A percentile compares a stretch with the other conserved stretches of the same genome.
Evolutionary conservation across 2,329 filamentous ascomycete species (phyloP).

Genomic region (Diaporthe destruens): DNA sequence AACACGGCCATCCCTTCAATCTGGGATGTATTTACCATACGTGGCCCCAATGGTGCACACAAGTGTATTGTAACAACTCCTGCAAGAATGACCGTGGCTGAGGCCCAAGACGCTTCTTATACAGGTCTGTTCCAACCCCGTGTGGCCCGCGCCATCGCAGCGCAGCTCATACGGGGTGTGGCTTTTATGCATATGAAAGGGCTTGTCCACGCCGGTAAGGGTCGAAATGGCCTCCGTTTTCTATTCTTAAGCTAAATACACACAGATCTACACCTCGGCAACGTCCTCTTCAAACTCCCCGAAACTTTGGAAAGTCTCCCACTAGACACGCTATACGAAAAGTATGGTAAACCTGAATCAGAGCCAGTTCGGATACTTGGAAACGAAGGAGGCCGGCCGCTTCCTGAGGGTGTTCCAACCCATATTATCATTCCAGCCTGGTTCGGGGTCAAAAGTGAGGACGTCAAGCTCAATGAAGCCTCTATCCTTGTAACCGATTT

Average conservation of each 20-base stretch:
- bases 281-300: constrained; percentile 25
- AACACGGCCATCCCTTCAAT: constrained; percentile 6
- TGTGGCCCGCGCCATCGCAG: constrained; percentile 21
- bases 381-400: not conserved
- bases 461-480: constrained; percentile 4
- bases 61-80: constrained; percentile 3
- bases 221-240: no score
- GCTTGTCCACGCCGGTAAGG: constrained; percentile 13
- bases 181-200: constrained; percentile 35
- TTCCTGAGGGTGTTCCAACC: constrained; percentile 1
- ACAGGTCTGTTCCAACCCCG: constrained; percentile 15
- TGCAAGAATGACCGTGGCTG: constrained; percentile 15
- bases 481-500: constrained; percentile 7
- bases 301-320: not conserved
- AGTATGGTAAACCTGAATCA: constrained; percentile 1
- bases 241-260: no score
- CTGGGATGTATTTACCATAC: constrained; percentile 17
- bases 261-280: constrained; percentile 4
- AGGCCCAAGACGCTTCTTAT: constrained; percentile 30
- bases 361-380: constrained; percentile 24
- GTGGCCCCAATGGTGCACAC: constrained; percentile 17
- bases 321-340: not conserved
- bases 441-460: constrained; percentile 28
- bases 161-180: constrained; percentile 22
- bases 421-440: constrained; percentile 23